phyloP scores from a whole-genome alignment of 148 eudicot species.

The Talinum fruticosum region DNA sequence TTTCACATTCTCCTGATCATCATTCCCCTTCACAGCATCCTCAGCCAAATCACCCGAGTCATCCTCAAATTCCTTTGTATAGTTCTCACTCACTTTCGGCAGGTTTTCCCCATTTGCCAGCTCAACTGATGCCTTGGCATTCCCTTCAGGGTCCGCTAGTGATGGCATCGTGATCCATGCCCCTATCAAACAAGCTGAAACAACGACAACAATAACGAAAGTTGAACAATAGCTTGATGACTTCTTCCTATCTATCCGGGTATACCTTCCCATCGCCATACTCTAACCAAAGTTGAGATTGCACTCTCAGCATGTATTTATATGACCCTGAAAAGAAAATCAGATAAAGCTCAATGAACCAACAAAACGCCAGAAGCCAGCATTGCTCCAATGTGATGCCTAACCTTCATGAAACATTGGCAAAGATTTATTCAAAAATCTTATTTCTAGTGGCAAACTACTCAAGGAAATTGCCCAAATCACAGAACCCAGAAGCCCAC shows the following conservation, averaged over 20 bases:
- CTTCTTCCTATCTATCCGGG: conserved; percentile 54
- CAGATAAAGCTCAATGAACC: conserved; percentile 9
- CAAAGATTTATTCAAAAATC: background rate
- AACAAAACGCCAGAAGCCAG: background rate
- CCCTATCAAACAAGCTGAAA: conserved; percentile 56
- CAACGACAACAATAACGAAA: conserved; percentile 38
- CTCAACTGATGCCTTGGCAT: conserved; percentile 18
- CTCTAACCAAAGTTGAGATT: background rate
- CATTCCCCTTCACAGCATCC: conserved; percentile 30
- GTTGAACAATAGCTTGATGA: conserved; percentile 42
- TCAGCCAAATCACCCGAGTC: conserved; percentile 34
- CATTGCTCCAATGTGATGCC: background rate
- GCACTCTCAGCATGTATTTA: conserved; percentile 5
- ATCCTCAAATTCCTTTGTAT: conserved; percentile 34
- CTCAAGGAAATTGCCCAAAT: background rate
- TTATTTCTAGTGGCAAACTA: background rate
- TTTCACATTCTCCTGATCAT: conserved; percentile 18
- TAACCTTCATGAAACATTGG: background rate
- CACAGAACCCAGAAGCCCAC: conserved; percentile 5
- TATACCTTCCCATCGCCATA: conserved; percentile 57
- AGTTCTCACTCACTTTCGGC: conserved; percentile 18
- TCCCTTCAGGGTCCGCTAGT: conserved; percentile 29
- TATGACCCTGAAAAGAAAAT: background rate
- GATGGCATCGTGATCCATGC: conserved; percentile 60
- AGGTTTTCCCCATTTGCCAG: conserved; percentile 5